Conservation (phyloP, 1,284 basidiomycete species). For the Neolentinus lepideus region DNA sequence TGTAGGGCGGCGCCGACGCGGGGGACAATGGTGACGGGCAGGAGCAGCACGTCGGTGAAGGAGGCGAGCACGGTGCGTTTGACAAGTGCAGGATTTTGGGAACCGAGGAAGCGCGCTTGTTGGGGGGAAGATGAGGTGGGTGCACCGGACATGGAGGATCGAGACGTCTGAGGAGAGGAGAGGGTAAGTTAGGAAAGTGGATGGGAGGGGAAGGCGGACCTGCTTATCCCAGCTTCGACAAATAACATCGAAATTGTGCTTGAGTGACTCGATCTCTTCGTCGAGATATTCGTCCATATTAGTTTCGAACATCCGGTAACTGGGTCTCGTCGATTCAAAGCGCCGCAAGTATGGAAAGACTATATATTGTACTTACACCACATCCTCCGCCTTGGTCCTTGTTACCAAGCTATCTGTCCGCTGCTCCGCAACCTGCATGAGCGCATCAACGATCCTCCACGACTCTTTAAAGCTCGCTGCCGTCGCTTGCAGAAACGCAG, state of each 20-base stretch:
- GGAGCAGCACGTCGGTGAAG: slow-evolving; percentile 83
- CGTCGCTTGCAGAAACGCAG: slow-evolving; percentile 76
- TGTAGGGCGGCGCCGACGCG: slow-evolving; percentile 74
- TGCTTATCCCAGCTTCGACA: slow-evolving; percentile 78
- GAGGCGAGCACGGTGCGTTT: slow-evolving; percentile 91
- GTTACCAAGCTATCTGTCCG: slow-evolving; percentile 17
- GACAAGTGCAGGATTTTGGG: slow-evolving; percentile 85
- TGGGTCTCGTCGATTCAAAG: slow-evolving; percentile 21
- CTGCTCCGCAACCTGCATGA: slow-evolving; percentile 43
- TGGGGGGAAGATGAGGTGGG: slow-evolving; percentile 26
- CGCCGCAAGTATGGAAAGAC: slow-evolving; percentile 7
- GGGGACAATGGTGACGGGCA: slow-evolving; percentile 95
- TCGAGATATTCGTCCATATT: slow-evolving; percentile 97
- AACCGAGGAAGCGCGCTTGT: slow-evolving; percentile 66
- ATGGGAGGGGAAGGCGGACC: slow-evolving; percentile 25
- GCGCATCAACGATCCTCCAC: slow-evolving; percentile 78
- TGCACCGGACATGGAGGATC: slow-evolving; percentile 8
- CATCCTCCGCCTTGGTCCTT: slow-evolving; percentile 60
- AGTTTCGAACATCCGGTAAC: slow-evolving; percentile 88
- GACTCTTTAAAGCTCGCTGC: slow-evolving; percentile 88
- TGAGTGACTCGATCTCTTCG: slow-evolving; percentile 85
- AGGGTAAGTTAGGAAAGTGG: slow-evolving; percentile 8
- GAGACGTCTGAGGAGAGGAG: slow-evolving; percentile 8
- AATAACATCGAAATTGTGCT: slow-evolving; percentile 65
- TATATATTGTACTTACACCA: slow-evolving; percentile 48